These are phyloP conservation scores for Cyclotella choctawhatcheeana DNA, from an alignment of 108 stramenopile genomes.

Conservation along the genomic window DNA sequence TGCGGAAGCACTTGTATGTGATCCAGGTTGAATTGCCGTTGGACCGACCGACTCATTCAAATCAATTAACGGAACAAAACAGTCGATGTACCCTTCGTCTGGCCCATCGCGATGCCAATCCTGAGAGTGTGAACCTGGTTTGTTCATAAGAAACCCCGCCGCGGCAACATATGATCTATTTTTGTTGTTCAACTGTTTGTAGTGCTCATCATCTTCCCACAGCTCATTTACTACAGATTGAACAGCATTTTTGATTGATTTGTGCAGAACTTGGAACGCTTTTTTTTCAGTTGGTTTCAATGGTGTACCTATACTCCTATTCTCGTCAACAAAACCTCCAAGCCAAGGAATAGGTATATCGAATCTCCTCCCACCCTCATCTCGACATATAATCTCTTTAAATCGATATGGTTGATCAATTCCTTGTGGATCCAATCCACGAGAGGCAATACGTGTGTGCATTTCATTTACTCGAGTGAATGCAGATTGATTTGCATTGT, in stretches of 20 bases:
- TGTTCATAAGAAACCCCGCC: slow-evolving; percentile 37
- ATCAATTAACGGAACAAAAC: slow-evolving; percentile 41
- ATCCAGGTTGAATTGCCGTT: slow-evolving; percentile 16
- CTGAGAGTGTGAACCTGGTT: slow-evolving; percentile 41
- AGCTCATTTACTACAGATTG: slow-evolving; percentile 18
- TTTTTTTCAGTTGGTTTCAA: slow-evolving; percentile 11
- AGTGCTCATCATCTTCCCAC: slow-evolving; percentile 18
- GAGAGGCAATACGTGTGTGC: slow-evolving; percentile 23
- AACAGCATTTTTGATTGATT: slow-evolving; percentile 6
- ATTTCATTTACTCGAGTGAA: slow-evolving; percentile 15
- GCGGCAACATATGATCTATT: slow-evolving; percentile 15
- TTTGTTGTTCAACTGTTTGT: not conserved
- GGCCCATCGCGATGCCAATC: slow-evolving; percentile 45
- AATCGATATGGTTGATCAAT: slow-evolving; percentile 24
- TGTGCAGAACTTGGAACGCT: slow-evolving; percentile 20
- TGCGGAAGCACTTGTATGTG: not conserved
- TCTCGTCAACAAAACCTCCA: not conserved
- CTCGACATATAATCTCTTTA: slow-evolving; percentile 32
- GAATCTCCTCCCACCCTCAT: slow-evolving; percentile 31
- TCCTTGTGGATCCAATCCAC: slow-evolving; percentile 36
- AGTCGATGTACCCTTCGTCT: slow-evolving; percentile 39
- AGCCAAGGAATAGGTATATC: slow-evolving; percentile 34
- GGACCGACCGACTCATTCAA: slow-evolving; percentile 23
- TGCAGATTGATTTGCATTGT: slow-evolving; percentile 9
- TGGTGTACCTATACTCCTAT: slow-evolving; percentile 24